Evolutionary conservation across 345 rosid species (phyloP).

Genomic region (Dovyalis caffra): DNA sequence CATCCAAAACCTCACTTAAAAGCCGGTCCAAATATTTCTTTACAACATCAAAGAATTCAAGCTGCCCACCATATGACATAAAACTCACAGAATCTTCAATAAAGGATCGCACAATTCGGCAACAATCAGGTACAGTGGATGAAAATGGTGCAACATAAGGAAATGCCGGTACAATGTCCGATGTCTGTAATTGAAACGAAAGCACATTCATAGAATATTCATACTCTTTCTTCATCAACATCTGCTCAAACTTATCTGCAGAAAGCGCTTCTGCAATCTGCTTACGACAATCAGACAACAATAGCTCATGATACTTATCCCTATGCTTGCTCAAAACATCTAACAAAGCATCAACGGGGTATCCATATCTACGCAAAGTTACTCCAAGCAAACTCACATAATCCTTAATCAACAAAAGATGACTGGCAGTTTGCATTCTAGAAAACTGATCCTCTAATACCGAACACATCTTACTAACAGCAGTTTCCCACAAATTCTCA

Average conservation of each 20-base stretch:
- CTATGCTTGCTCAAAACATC: conserved; percentile 92
- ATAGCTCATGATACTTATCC: conserved; percentile 88
- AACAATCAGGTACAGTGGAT: conserved; percentile 90
- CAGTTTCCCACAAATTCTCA: conserved; percentile 92
- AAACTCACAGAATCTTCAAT: conserved; percentile 95
- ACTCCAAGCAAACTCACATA: conserved; percentile 96
- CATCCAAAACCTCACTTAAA: conserved; percentile 80
- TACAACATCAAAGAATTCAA: conserved; percentile 86
- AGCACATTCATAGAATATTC: conserved; percentile 98
- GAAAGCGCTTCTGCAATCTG: conserved; percentile 87
- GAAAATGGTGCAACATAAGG: conserved; percentile 95
- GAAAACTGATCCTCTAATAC: conserved; percentile 98
- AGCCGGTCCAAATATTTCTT: conserved; percentile 93
- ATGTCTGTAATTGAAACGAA: conserved; percentile 89
- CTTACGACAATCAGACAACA: conserved; percentile 90
- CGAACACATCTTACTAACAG: conserved; percentile 92
- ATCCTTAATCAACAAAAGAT: conserved; percentile 87
- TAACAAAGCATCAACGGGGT: conserved; percentile 79
- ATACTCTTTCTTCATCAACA: conserved; percentile 97
- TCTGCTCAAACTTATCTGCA: conserved; percentile 97
- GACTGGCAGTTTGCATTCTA: conserved; percentile 97
- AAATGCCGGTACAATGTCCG: conserved; percentile 84
- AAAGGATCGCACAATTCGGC: conserved; percentile 90
- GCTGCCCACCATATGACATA: conserved; percentile 94
- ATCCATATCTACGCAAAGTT: conserved; percentile 82